phyloP scores from a whole-genome alignment of 1,139 yeast species.

The Tardiomyces digboiensis region DNA sequence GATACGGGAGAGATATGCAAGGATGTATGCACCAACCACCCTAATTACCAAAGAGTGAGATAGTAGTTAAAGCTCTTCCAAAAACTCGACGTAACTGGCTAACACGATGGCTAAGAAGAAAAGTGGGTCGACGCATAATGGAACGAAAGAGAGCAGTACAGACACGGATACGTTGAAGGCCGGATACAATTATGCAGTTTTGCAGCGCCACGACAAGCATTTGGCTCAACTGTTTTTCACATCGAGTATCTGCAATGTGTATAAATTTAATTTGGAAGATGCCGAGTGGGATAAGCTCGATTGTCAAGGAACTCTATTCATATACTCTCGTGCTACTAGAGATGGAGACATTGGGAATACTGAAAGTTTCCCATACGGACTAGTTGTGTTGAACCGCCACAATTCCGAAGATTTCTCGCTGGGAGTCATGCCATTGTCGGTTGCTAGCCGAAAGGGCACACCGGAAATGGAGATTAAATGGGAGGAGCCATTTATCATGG shows the following conservation, averaged over 20 bases:
- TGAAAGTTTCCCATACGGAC: conserved; percentile 55
- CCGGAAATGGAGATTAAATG: conserved; percentile 66
- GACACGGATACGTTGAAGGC: not conserved
- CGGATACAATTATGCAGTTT: conserved; percentile 56
- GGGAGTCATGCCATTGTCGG: conserved; percentile 60
- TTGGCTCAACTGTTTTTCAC: conserved; percentile 64
- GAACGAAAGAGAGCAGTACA: not conserved
- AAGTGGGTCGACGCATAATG: not conserved
- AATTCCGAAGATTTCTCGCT: conserved; percentile 71
- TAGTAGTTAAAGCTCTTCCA: too few relatives aligned
- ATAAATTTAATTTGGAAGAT: conserved; percentile 49
- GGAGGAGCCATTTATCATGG: conserved; percentile 71
- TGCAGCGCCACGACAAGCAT: conserved; percentile 74
- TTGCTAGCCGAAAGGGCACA: conserved; percentile 30
- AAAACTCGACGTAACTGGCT: too few relatives aligned
- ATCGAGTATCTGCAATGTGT: conserved; percentile 77
- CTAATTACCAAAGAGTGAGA: too few relatives aligned
- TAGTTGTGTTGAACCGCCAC: conserved; percentile 65
- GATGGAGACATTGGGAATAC: conserved; percentile 7
- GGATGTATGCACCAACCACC: too few relatives aligned
- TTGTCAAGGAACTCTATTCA: conserved; percentile 71
- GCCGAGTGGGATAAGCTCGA: conserved; percentile 80
- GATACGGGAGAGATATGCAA: too few relatives aligned
- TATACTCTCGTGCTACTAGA: conserved; percentile 54
- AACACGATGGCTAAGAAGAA: not conserved